Evolutionary conservation across 2,329 filamentous ascomycete species (phyloP).

Genomic region (Byssochlamys sp.): DNA sequence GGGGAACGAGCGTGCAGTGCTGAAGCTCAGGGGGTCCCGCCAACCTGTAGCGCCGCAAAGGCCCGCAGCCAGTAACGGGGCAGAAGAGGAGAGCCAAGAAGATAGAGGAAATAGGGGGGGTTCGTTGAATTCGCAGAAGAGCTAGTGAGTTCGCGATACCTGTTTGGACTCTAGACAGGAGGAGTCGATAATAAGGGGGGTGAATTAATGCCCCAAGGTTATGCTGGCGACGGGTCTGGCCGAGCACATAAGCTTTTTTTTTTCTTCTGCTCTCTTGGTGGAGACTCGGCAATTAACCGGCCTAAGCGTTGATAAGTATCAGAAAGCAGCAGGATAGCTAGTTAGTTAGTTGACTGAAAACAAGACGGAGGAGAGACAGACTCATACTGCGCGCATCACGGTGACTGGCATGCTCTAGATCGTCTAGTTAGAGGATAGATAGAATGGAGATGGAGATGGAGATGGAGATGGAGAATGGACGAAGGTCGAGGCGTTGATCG

Average conservation of each 20-base stretch:
- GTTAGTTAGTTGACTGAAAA: no score
- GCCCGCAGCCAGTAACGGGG: background rate
- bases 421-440: no score
- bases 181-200: background rate
- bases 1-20: slow-evolving; percentile 2
- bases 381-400: no score
- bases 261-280: background rate
- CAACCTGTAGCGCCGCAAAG: background rate
- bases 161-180: background rate
- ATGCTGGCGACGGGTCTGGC: background rate
- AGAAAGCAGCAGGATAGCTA: no score
- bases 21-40: background rate
- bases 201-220: background rate
- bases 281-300: background rate
- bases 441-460: no score
- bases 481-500: no score
- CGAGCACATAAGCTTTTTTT: background rate
- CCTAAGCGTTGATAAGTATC: background rate
- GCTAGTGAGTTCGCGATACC: background rate
- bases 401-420: no score
- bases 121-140: background rate
- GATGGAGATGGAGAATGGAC: no score
- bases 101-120: background rate
- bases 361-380: no score
- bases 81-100: background rate